Evolutionary conservation across 2,329 filamentous ascomycete species (phyloP).

Genomic region (Penicillium concentricum): DNA sequence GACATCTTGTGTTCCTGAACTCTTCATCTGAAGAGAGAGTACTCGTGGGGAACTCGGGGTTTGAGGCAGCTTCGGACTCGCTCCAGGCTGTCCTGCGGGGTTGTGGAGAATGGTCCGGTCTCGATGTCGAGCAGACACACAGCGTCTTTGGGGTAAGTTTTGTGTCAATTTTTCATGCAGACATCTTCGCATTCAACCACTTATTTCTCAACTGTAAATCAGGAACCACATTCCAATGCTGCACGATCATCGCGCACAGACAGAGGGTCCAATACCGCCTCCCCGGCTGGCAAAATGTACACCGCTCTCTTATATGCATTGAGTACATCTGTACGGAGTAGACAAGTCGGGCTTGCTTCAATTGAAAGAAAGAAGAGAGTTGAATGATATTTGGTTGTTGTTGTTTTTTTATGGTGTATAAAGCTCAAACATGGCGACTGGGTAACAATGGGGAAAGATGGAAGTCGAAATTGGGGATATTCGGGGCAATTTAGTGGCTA

Average conservation of each 20-base stretch:
- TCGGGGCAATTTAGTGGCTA: not conserved
- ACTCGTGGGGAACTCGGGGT: slow-evolving; percentile 2
- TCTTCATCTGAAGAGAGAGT: slow-evolving; percentile 28
- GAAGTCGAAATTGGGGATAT: not conserved
- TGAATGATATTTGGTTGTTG: not conserved
- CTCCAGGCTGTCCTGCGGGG: slow-evolving; percentile 3
- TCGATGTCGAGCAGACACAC: slow-evolving; percentile 1
- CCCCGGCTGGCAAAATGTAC: slow-evolving; percentile 5
- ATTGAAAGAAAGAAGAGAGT: not conserved
- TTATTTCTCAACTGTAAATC: not conserved
- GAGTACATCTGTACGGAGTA: not conserved
- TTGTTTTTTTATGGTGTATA: too few relatives aligned
- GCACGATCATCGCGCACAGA: slow-evolving; percentile 1
- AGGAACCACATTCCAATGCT: slow-evolving; percentile 5
- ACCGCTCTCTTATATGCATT: not conserved
- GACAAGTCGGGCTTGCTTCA: not conserved
- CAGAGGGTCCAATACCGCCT: slow-evolving; percentile 7
- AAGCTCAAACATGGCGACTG: not conserved
- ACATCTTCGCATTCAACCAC: not conserved
- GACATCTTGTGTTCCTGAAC: slow-evolving; percentile 41
- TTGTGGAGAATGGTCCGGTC: not conserved
- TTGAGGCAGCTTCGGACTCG: not conserved
- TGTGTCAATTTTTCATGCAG: not conserved
- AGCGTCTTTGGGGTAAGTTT: not conserved
- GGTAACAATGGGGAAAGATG: not conserved